phyloP scores from a whole-genome alignment of 768 basidiomycete species.

The Xerocomus spinulosus region DNA sequence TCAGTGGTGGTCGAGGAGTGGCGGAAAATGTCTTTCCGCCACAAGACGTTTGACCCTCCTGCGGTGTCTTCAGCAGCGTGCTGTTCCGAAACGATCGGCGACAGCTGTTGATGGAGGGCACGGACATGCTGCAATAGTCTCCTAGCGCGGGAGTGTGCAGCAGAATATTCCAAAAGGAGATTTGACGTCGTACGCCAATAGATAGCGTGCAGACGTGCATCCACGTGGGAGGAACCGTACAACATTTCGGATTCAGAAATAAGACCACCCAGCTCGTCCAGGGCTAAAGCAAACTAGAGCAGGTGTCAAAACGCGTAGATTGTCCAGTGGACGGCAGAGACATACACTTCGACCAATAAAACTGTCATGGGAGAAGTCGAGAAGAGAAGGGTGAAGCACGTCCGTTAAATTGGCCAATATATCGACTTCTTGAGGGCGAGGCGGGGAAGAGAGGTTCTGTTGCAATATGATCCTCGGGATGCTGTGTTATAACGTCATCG shows the following conservation, averaged over 20 bases:
- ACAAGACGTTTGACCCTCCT: not conserved
- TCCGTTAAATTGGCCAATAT: conserved; percentile 20
- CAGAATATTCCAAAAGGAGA: conserved; percentile 31
- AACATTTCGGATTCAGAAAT: conserved; percentile 3
- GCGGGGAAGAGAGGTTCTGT: not conserved
- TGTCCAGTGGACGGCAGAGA: not conserved
- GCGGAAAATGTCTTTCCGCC: conserved; percentile 8
- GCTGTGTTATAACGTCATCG: conserved; percentile 3
- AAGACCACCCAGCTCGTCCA: conserved; percentile 26
- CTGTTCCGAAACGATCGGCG: not conserved
- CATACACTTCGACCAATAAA: conserved; percentile 30
- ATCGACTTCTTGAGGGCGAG: conserved; percentile 4
- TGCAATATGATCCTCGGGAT: conserved; percentile 4
- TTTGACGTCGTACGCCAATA: conserved; percentile 30
- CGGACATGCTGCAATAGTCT: conserved; percentile 14
- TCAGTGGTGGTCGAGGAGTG: conserved; percentile 3
- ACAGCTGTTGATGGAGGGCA: conserved; percentile 12
- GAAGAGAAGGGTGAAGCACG: conserved; percentile 13
- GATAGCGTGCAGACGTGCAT: conserved; percentile 21
- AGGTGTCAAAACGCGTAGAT: conserved; percentile 1
- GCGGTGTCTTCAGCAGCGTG: not conserved
- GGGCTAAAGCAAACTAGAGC: conserved; percentile 24
- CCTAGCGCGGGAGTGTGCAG: conserved; percentile 20
- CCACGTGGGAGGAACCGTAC: not conserved
- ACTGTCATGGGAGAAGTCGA: conserved; percentile 23